These are phyloP conservation scores for Hygrophorus russula DNA, from an alignment of 768 basidiomycete species.

Conservation along the genomic window DNA sequence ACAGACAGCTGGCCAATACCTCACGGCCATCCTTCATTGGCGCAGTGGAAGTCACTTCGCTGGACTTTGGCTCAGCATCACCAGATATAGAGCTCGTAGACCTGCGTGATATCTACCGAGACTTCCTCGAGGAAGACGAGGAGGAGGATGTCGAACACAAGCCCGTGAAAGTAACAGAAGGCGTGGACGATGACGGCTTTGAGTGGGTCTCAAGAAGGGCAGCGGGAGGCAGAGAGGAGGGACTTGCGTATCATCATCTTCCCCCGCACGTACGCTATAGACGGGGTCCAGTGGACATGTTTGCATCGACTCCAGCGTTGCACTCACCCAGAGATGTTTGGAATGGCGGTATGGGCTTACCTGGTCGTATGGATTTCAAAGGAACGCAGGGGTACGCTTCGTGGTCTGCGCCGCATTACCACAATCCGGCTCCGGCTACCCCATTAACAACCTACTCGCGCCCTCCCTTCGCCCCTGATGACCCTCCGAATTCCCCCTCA, in stretches of 20 bases:
- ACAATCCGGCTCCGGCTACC: constrained; percentile 23
- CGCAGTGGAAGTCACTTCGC: constrained; percentile 73
- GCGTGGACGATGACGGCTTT: constrained; percentile 57
- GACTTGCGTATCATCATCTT: constrained; percentile 55
- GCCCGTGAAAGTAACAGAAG: constrained; percentile 41
- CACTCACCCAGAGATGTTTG: constrained; percentile 35
- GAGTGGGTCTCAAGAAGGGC: constrained; percentile 73
- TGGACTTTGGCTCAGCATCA: constrained; percentile 75
- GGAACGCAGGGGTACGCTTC: constrained; percentile 16
- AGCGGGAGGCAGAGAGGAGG: constrained; percentile 36
- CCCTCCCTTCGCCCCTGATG: constrained; percentile 3
- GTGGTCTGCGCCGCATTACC: constrained; percentile 19
- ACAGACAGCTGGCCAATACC: constrained; percentile 60
- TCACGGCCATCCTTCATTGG: constrained; percentile 91
- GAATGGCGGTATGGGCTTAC: constrained; percentile 24
- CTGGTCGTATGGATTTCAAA: constrained; percentile 28
- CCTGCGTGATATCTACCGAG: constrained; percentile 86
- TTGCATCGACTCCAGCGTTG: constrained; percentile 40
- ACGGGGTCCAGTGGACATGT: constrained; percentile 46
- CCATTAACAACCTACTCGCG: constrained; percentile 16
- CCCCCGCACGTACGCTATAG: constrained; percentile 67
- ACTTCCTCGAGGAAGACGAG: constrained; percentile 83
- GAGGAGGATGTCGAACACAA: constrained; percentile 42
- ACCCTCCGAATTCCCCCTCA: background rate
- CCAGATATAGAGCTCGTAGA: constrained; percentile 90